Percentiles rank a stretch among this genome's conserved stretches.
phyloP scores from a whole-genome alignment of 805 yeast species.

The Wickerhamomyces silvicola region DNA sequence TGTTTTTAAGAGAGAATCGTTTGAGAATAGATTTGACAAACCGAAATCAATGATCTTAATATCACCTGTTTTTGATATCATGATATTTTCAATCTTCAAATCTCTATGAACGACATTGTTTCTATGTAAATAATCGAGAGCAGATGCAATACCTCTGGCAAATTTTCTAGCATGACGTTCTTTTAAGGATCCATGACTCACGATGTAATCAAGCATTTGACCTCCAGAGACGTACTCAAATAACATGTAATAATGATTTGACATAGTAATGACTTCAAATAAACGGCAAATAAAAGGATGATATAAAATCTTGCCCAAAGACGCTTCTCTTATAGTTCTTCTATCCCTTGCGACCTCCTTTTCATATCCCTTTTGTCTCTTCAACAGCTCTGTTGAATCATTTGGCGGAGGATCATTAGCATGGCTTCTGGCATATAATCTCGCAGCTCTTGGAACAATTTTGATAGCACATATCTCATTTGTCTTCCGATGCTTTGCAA shows the following conservation, averaged over 20 bases:
- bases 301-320: slow-evolving; percentile 79
- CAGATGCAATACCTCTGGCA: slow-evolving; percentile 90
- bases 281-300: slow-evolving; percentile 91
- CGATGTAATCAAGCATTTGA: slow-evolving; percentile 94
- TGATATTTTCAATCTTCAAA: slow-evolving; percentile 90
- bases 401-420: slow-evolving; percentile 60
- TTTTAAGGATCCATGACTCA: slow-evolving; percentile 89
- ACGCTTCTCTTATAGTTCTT: slow-evolving; percentile 92
- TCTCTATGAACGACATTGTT: slow-evolving; percentile 97
- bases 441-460: slow-evolving; percentile 86
- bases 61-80: slow-evolving; percentile 91
- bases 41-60: slow-evolving; percentile 96
- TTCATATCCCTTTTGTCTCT: slow-evolving; percentile 63
- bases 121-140: slow-evolving; percentile 87
- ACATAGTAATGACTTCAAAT: slow-evolving; percentile 93
- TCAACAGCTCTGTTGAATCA: slow-evolving; percentile 49
- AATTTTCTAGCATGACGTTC: slow-evolving; percentile 93
- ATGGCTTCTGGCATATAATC: slow-evolving; percentile 66
- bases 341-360: slow-evolving; percentile 86
- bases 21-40: slow-evolving; percentile 77
- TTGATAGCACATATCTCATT: slow-evolving; percentile 86
- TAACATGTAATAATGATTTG: slow-evolving; percentile 93
- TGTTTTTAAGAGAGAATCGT: slow-evolving; percentile 69
- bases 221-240: slow-evolving; percentile 97
- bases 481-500: slow-evolving; percentile 80